Conservation (phyloP, 2,329 filamentous ascomycete species). For the Aureobasidium sp. region DNA sequence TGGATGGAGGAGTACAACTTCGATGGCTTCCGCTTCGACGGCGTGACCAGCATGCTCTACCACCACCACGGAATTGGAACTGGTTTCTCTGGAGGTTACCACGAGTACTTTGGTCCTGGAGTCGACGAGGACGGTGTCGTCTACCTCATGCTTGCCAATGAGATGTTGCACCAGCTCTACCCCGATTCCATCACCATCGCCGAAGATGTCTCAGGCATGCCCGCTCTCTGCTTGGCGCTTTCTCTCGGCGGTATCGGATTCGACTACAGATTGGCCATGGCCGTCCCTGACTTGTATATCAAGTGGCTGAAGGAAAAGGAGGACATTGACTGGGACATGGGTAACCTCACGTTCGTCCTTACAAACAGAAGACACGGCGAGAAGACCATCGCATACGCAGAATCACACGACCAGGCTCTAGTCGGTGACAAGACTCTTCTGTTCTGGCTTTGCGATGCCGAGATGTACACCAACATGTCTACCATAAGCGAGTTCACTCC, state of each 20-base stretch:
- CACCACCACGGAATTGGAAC: conserved; percentile 93
- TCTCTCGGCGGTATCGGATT: conserved; percentile 88
- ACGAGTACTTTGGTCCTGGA: conserved; percentile 86
- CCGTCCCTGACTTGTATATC: conserved; percentile 97
- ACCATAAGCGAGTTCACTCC: conserved; percentile 72
- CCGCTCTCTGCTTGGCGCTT: conserved; percentile 80
- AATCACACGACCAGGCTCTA: conserved; percentile 94
- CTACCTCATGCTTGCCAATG: conserved; percentile 93
- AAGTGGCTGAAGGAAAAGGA: conserved; percentile 92
- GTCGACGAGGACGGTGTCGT: conserved; percentile 92
- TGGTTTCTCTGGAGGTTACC: conserved; percentile 96
- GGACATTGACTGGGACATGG: conserved; percentile 88
- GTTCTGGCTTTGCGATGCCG: conserved; percentile 96
- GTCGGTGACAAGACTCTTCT: conserved; percentile 95
- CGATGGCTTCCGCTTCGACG: conserved; percentile 95
- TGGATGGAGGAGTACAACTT: conserved; percentile 99
- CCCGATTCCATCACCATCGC: conserved; percentile 84
- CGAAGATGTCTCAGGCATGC: conserved; percentile 98
- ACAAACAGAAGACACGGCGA: conserved; percentile 91
- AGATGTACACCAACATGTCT: conserved; percentile 99
- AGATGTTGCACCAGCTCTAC: conserved; percentile 87
- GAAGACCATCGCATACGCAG: conserved; percentile 96
- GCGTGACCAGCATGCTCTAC: conserved; percentile 98
- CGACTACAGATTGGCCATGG: conserved; percentile 96
- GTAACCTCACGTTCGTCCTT: conserved; percentile 73